phyloP scores from a whole-genome alignment of 139 green algal genomes.

The Haematococcus lacustris region DNA sequence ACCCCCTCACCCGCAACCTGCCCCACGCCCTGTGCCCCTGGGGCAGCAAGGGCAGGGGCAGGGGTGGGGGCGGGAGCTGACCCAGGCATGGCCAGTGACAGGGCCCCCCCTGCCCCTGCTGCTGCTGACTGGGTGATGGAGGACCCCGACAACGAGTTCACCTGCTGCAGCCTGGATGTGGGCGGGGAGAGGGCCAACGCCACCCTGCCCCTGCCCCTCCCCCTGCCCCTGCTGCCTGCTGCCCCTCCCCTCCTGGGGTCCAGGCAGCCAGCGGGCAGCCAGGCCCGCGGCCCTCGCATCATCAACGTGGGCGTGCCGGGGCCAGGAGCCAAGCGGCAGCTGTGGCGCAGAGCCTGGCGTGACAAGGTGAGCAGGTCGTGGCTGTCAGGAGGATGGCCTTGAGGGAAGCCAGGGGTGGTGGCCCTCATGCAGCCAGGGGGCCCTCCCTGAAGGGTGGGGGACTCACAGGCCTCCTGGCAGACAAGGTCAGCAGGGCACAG shows the following conservation, averaged over 20 bases:
- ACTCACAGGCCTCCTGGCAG: no score
- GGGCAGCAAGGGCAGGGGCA: background rate
- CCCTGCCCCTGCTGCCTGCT: no score
- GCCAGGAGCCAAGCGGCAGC: constrained; percentile 25
- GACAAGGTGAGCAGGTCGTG: constrained; percentile 66
- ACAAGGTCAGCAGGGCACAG: no score
- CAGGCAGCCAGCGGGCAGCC: no score
- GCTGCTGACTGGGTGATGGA: constrained; percentile 22
- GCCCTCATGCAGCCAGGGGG: no score
- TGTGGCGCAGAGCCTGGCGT: constrained; percentile 78
- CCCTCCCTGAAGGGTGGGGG: no score
- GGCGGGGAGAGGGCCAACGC: constrained; percentile 33
- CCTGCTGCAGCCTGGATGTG: constrained; percentile 24
- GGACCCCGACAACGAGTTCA: constrained; percentile 60
- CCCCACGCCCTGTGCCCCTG: background rate
- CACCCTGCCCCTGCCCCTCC: no score
- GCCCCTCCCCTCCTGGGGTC: no score
- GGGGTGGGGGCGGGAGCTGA: no score
- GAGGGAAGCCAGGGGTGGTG: no score
- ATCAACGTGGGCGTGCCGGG: constrained; percentile 64
- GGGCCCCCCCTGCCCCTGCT: background rate
- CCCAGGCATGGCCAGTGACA: no score
- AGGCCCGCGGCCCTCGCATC: constrained; percentile 52
- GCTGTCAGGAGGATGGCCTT: background rate
- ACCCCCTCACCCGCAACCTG: background rate